These are phyloP conservation scores for Pogostemon cablin DNA, from an alignment of 257 asterid genomes.

Conservation along the genomic window DNA sequence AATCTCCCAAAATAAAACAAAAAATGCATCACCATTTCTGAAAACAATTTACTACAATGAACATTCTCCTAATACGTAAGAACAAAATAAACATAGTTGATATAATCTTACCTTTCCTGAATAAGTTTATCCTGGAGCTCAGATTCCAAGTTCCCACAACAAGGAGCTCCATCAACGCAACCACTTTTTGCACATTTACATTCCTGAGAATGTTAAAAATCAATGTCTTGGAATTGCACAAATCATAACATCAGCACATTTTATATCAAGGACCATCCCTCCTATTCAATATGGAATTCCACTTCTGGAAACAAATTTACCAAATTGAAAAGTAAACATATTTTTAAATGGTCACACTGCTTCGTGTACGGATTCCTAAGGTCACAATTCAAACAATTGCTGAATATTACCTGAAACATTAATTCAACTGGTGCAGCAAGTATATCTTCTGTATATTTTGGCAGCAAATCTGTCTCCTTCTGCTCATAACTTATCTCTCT, in stretches of 20 bases:
- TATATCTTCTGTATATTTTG: conserved; percentile 38
- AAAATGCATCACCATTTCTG: neutral
- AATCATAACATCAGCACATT: conserved; percentile 8
- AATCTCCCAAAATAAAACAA: too few relatives aligned
- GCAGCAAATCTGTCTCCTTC: conserved; percentile 34
- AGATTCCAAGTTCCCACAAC: conserved; percentile 33
- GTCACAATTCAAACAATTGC: conserved; percentile 25
- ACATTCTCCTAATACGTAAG: conserved; percentile 14
- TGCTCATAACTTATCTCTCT: conserved; percentile 30
- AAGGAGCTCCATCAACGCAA: conserved; percentile 24
- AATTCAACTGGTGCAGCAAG: conserved; percentile 31
- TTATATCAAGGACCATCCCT: neutral
- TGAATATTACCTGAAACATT: conserved; percentile 36
- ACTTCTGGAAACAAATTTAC: conserved; percentile 21
- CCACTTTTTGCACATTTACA: conserved; percentile 31
- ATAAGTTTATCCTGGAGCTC: conserved; percentile 48
- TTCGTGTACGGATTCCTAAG: conserved; percentile 20
- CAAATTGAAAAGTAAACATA: conserved; percentile 21
- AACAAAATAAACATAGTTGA: neutral
- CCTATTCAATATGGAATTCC: conserved; percentile 21
- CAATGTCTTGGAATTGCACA: conserved; percentile 22
- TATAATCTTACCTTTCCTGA: conserved; percentile 48
- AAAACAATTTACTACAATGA: neutral
- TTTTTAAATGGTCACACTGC: conserved; percentile 19
- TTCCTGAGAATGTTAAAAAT: conserved; percentile 40